Percentiles rank a stretch among this genome's conserved stretches.
Conservation (phyloP, 352 stramenopile genomes). For the Salisapilia sapeloensis region DNA sequence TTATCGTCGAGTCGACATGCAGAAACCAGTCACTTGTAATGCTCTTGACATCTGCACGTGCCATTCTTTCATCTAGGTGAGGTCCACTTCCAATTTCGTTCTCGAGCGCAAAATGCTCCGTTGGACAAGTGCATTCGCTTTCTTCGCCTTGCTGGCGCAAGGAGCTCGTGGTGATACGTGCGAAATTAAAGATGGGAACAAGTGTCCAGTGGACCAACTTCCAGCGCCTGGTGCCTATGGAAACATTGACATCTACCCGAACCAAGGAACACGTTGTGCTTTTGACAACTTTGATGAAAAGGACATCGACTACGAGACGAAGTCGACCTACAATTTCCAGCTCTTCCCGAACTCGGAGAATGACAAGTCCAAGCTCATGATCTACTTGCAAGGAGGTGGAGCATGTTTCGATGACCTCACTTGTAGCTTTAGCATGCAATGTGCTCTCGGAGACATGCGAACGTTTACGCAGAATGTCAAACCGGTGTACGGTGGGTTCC, state of each 20-base stretch:
- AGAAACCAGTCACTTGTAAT: no score
- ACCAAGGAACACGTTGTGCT: conserved; percentile 26
- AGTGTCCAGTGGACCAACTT: conserved; percentile 31
- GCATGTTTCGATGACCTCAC: conserved; percentile 45
- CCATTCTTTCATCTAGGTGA: no score
- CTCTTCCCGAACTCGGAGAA: conserved; percentile 33
- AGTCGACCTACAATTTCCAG: conserved; percentile 57
- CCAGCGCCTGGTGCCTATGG: conserved; percentile 19
- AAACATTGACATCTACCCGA: conserved; percentile 37
- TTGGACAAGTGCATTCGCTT: no score
- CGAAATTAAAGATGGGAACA: conserved; percentile 23
- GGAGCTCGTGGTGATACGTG: no score
- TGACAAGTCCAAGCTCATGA: conserved; percentile 42
- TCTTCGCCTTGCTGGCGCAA: no score
- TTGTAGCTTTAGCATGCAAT: conserved; percentile 48
- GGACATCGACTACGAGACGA: conserved; percentile 21
- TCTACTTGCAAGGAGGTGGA: conserved; percentile 57
- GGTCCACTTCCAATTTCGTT: no score
- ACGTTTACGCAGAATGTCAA: conserved; percentile 35
- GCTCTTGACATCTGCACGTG: no score
- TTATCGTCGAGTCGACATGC: no score
- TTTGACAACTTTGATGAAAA: conserved; percentile 29
- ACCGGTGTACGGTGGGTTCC: conserved; percentile 24
- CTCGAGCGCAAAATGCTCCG: no score
- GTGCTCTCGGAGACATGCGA: conserved; percentile 11